Conservation (phyloP, 805 yeast species). For the Lachancea mirantina region DNA sequence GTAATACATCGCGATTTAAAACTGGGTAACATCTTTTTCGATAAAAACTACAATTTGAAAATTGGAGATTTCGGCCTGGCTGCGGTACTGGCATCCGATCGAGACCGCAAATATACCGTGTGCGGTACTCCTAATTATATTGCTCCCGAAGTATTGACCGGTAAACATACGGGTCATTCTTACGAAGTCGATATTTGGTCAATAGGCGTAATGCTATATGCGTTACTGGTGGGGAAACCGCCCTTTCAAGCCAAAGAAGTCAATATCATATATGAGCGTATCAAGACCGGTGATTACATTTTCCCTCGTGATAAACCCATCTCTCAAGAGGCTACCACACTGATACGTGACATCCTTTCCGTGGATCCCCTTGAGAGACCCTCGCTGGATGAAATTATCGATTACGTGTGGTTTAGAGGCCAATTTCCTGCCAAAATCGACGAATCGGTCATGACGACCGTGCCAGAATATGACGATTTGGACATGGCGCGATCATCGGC, state of each 20-base stretch:
- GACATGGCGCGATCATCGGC: constrained; percentile 54
- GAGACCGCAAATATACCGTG: constrained; percentile 80
- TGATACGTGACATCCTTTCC: constrained; percentile 67
- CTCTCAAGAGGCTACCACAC: constrained; percentile 61
- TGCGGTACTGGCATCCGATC: constrained; percentile 69
- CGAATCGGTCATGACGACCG: constrained; percentile 38
- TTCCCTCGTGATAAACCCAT: constrained; percentile 68
- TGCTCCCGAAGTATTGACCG: constrained; percentile 94
- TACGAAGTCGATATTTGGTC: constrained; percentile 98
- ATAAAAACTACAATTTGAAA: constrained; percentile 86
- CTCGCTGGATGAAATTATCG: constrained; percentile 65
- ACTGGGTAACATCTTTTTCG: constrained; percentile 92
- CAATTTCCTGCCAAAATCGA: constrained; percentile 73
- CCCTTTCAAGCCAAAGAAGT: constrained; percentile 97
- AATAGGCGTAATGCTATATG: constrained; percentile 92
- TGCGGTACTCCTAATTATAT: constrained; percentile 99
- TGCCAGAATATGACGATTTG: constrained; percentile 54
- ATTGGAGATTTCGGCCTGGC: constrained; percentile 98
- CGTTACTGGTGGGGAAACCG: constrained; percentile 87
- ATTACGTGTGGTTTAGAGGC: constrained; percentile 82
- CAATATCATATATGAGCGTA: constrained; percentile 83
- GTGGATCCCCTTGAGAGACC: constrained; percentile 81
- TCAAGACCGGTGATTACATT: constrained; percentile 68
- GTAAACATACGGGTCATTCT: constrained; percentile 82
- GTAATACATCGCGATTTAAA: constrained; percentile 95